phyloP scores from a whole-genome alignment of 179 eudicot species.

The Beta macrorhiza region DNA sequence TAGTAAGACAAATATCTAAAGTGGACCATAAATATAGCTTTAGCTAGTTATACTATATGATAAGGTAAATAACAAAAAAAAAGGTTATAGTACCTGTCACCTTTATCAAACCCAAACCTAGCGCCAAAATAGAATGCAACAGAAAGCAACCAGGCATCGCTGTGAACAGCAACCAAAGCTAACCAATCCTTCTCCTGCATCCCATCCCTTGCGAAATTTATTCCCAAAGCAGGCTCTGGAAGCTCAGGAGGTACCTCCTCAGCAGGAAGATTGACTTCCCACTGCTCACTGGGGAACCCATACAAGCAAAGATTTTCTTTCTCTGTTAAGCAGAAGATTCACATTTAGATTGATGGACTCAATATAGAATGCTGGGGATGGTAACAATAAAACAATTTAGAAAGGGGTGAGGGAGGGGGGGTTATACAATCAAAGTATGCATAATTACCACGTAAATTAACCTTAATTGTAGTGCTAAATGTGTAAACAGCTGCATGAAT shows the following conservation, averaged over 20 bases:
- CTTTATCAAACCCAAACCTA: constrained; percentile 52
- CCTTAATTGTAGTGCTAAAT: background rate
- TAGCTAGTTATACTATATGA: too few species aligned
- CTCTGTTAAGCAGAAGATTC: constrained; percentile 33
- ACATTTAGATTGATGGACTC: background rate
- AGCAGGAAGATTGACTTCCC: constrained; percentile 58
- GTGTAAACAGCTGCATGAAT: background rate
- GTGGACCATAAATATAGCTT: background rate
- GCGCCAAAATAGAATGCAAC: constrained; percentile 56
- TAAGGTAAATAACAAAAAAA: background rate
- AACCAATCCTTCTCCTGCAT: constrained; percentile 56
- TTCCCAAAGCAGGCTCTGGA: constrained; percentile 57
- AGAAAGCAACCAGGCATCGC: constrained; percentile 57
- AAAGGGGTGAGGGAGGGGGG: too few species aligned
- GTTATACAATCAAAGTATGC: background rate
- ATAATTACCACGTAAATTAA: background rate
- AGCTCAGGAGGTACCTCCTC: constrained; percentile 60
- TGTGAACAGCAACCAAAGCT: constrained; percentile 53
- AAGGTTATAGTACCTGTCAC: constrained; percentile 38
- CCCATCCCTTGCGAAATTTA: constrained; percentile 55
- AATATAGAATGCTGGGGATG: background rate
- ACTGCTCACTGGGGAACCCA: constrained; percentile 52
- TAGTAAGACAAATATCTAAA: background rate
- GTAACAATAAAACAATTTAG: too few species aligned
- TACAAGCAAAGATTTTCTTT: constrained; percentile 56